These are phyloP conservation scores for Thielaviopsis musarum DNA, from an alignment of 2,329 filamentous ascomycete species.

Conservation along the genomic window DNA sequence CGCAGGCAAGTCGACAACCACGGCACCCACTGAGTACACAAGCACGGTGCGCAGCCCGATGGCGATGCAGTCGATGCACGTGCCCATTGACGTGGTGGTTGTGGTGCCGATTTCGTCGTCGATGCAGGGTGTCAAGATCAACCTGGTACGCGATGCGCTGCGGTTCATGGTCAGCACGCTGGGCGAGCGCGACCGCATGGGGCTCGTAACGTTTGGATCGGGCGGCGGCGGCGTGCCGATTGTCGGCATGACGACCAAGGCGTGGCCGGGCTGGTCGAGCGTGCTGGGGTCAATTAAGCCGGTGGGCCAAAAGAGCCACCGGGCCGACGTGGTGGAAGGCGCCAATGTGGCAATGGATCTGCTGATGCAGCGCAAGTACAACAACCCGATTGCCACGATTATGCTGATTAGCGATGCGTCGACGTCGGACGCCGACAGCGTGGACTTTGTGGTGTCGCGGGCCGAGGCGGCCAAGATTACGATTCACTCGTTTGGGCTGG, in stretches of 20 bases:
- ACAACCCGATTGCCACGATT: constrained; percentile 88
- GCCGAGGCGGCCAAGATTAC: constrained; percentile 95
- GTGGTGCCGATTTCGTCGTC: constrained; percentile 95
- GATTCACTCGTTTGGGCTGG: constrained; percentile 91
- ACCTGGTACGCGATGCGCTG: constrained; percentile 75
- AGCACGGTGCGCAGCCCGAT: constrained; percentile 40
- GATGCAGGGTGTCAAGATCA: constrained; percentile 99
- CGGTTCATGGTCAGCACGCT: constrained; percentile 82
- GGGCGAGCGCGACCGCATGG: constrained; percentile 90
- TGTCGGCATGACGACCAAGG: constrained; percentile 95
- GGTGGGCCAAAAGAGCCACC: constrained; percentile 88
- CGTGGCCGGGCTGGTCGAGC: constrained; percentile 81
- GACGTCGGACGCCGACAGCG: constrained; percentile 82
- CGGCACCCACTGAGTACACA: constrained; percentile 84
- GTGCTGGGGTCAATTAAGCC: constrained; percentile 77
- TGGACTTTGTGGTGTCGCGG: constrained; percentile 92
- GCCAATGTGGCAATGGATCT: constrained; percentile 98
- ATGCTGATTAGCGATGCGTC: constrained; percentile 95
- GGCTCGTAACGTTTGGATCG: constrained; percentile 89
- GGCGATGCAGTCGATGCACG: constrained; percentile 44
- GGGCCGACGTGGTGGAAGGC: constrained; percentile 91
- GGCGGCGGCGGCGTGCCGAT: constrained; percentile 84
- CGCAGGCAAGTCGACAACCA: constrained; percentile 64
- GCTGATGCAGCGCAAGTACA: constrained; percentile 92
- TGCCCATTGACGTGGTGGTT: constrained; percentile 87